Evolutionary conservation across 257 asterid genomes (phyloP).

Genomic region (Nicotiana obtusifolia): DNA sequence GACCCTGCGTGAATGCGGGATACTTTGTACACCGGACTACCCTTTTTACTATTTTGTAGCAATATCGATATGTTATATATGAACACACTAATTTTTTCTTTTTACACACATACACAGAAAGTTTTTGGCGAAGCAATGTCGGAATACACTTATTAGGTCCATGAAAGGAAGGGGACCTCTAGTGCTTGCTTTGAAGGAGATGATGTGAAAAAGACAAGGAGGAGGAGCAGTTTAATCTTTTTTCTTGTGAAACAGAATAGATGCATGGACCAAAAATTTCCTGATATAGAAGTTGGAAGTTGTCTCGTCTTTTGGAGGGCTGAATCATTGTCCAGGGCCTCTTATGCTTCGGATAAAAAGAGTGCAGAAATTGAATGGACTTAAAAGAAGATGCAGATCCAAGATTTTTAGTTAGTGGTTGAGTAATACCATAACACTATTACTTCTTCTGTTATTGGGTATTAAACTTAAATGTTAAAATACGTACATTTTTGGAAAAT

Average conservation of each 20-base stretch:
- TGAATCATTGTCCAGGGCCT: slow-evolving; percentile 6
- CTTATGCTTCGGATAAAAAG: background rate
- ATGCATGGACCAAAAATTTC: background rate
- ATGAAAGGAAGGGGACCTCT: background rate
- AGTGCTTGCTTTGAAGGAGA: background rate
- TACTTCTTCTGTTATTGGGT: too few species aligned
- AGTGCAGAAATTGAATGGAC: background rate
- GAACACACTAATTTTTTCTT: too few species aligned
- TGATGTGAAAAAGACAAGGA: background rate
- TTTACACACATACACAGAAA: too few species aligned
- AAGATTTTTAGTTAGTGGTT: too few species aligned
- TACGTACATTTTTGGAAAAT: too few species aligned
- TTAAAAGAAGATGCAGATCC: background rate
- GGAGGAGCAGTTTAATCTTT: background rate
- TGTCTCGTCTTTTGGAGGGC: slow-evolving; percentile 9
- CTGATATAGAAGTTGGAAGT: background rate
- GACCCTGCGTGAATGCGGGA: too few species aligned
- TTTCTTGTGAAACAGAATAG: background rate
- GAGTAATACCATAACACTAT: too few species aligned
- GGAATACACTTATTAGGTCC: background rate
- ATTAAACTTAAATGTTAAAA: too few species aligned
- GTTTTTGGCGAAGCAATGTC: background rate
- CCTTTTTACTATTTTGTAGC: too few species aligned
- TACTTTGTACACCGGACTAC: accelerated
- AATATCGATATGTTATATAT: too few species aligned